Conservation (phyloP, 768 basidiomycete species). For the Fomitopsis pulvina region DNA sequence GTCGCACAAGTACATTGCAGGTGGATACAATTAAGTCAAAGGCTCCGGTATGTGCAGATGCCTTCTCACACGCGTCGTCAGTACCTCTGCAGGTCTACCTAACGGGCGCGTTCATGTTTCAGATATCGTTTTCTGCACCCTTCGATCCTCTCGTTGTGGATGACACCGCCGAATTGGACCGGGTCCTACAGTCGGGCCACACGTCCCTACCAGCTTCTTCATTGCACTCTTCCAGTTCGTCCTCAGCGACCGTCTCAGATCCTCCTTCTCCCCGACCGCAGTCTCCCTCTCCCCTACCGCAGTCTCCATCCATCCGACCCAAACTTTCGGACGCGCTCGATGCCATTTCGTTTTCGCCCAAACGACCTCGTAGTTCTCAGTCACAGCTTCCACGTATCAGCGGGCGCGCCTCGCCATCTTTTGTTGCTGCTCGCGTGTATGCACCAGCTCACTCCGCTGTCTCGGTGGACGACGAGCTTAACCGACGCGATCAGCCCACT, state of each 20-base stretch:
- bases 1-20: constrained; percentile 51
- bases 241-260: constrained; percentile 28
- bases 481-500: constrained; percentile 2
- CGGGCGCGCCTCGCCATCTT: constrained; percentile 12
- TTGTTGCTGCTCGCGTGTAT: neutral
- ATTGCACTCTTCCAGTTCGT: constrained; percentile 38
- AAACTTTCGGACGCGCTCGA: constrained; percentile 67
- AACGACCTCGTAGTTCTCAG: constrained; percentile 54
- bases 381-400: neutral
- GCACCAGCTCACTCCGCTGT: constrained; percentile 2
- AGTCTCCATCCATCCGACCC: constrained; percentile 37
- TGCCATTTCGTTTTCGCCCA: constrained; percentile 68
- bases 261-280: constrained; percentile 35
- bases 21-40: constrained; percentile 45
- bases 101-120: neutral
- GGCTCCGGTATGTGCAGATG: constrained; percentile 34
- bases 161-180: constrained; percentile 55
- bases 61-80: neutral
- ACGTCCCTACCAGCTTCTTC: constrained; percentile 38
- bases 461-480: too few relatives aligned
- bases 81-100: neutral
- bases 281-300: constrained; percentile 30
- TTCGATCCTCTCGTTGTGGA: constrained; percentile 57
- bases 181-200: constrained; percentile 50
- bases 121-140: constrained; percentile 28